These are phyloP conservation scores for Chlamydomonas incerta DNA, from an alignment of 139 green algal genomes.

Conservation along the genomic window DNA sequence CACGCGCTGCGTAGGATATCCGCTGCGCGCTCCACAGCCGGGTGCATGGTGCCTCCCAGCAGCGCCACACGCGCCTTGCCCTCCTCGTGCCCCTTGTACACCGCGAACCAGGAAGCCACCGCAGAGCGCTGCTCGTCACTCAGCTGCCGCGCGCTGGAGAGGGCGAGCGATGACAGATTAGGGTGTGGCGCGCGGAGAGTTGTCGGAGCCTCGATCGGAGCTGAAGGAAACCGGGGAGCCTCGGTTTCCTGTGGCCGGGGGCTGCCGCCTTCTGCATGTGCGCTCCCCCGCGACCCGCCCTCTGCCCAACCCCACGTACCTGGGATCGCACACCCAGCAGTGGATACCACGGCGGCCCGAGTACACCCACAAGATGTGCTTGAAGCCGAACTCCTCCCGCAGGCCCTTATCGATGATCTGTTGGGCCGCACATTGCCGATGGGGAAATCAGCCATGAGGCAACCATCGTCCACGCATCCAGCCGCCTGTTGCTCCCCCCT, in stretches of 20 bases:
- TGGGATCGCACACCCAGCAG: conserved; percentile 96
- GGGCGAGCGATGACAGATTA: no score
- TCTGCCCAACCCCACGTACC: conserved; percentile 47
- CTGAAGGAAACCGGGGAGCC: no score
- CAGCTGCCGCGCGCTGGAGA: conserved; percentile 81
- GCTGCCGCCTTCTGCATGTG: no score
- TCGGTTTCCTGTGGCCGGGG: no score
- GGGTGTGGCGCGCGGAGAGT: no score
- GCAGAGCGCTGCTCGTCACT: conserved; percentile 88
- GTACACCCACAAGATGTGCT: conserved; percentile 98
- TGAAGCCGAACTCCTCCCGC: conserved; percentile 96
- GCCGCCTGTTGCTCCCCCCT: no score
- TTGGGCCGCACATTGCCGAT: no score
- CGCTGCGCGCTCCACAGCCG: conserved; percentile 68
- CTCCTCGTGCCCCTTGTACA: conserved; percentile 83
- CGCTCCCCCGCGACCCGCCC: neutral
- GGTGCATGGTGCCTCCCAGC: conserved; percentile 64
- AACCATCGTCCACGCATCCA: no score
- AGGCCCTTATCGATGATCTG: conserved; percentile 88
- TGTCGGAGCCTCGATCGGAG: no score
- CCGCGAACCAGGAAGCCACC: conserved; percentile 88
- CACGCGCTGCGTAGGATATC: conserved; percentile 62
- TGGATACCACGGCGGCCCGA: conserved; percentile 96
- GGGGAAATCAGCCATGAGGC: no score
- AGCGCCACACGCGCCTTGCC: conserved; percentile 43